Evolutionary conservation across 2,329 filamentous ascomycete species (phyloP).

Genomic region (Ceratocystis huliohia): DNA sequence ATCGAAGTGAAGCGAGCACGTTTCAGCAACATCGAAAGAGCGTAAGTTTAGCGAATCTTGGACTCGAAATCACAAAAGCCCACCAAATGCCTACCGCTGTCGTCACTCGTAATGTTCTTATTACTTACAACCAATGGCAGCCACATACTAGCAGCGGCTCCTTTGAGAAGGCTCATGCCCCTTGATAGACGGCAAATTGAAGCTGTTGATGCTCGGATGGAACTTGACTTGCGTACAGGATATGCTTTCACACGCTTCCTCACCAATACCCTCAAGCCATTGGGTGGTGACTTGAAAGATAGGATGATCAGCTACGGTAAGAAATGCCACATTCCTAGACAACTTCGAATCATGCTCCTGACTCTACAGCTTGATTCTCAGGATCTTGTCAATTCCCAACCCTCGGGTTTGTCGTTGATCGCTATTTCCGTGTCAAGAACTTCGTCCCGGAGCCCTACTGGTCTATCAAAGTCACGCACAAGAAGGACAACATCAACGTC

Average conservation of each 20-base stretch:
- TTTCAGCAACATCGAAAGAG: conserved; percentile 93
- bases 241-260: conserved; percentile 85
- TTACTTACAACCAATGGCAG: conserved; percentile 32
- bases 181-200: conserved; percentile 78
- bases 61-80: no score
- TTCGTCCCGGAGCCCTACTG: conserved; percentile 90
- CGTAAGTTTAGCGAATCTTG: conserved; percentile 34
- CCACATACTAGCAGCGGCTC: conserved; percentile 73
- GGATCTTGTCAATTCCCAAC: conserved; percentile 95
- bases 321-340: conserved; percentile 20
- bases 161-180: conserved; percentile 49
- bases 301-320: conserved; percentile 69
- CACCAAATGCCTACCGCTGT: no score
- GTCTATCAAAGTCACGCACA: conserved; percentile 75
- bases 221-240: conserved; percentile 84
- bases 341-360: neutral
- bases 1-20: conserved; percentile 74
- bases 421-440: conserved; percentile 85
- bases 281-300: conserved; percentile 54
- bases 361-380: conserved; percentile 26
- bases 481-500: conserved; percentile 63
- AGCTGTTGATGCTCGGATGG: conserved; percentile 78
- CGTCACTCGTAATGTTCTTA: conserved; percentile 10
- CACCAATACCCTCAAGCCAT: conserved; percentile 59
- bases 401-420: conserved; percentile 89